A percentile compares a stretch with the other conserved stretches of the same genome.
Evolutionary conservation across 2,329 filamentous ascomycete genomes (phyloP).

Genomic region (Fusarium goolgardi): DNA sequence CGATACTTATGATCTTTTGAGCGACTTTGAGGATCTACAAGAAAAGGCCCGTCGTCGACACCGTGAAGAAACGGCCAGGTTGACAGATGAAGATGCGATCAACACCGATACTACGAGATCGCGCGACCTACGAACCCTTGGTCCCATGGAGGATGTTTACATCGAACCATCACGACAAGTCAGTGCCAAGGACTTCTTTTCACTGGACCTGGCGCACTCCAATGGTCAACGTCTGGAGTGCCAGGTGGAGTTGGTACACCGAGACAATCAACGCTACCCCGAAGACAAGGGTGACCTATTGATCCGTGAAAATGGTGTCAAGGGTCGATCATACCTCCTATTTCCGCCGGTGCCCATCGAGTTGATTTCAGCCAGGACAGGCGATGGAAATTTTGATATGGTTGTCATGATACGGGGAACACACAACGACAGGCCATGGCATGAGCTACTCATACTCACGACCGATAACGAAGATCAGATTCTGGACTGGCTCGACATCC

Average conservation of each 20-base stretch:
- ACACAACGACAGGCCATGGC: conserved; percentile 76
- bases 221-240: conserved; percentile 91
- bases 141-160: conserved; percentile 73
- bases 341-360: conserved; percentile 86
- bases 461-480: conserved; percentile 82
- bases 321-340: conserved; percentile 80
- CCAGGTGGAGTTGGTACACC: conserved; percentile 85
- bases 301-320: conserved; percentile 86
- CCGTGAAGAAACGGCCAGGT: conserved; percentile 75
- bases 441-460: conserved; percentile 82
- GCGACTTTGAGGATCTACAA: conserved; percentile 76
- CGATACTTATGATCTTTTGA: conserved; percentile 55
- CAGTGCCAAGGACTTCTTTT: conserved; percentile 89
- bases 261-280: conserved; percentile 78
- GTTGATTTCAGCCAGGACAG: conserved; percentile 82
- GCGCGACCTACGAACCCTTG: conserved; percentile 82
- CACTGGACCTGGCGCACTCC: conserved; percentile 85
- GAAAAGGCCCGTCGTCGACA: conserved; percentile 76
- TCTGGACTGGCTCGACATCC: conserved; percentile 87
- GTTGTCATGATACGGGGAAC: conserved; percentile 87
- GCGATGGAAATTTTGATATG: conserved; percentile 76
- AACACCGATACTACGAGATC: conserved; percentile 84
- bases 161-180: conserved; percentile 86
- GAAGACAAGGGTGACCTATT: conserved; percentile 84
- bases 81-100: conserved; percentile 85